Base-by-base conservation (phyloP, 371 early-diverging fungal genomes). In the Parasitella parasitica region DNA sequence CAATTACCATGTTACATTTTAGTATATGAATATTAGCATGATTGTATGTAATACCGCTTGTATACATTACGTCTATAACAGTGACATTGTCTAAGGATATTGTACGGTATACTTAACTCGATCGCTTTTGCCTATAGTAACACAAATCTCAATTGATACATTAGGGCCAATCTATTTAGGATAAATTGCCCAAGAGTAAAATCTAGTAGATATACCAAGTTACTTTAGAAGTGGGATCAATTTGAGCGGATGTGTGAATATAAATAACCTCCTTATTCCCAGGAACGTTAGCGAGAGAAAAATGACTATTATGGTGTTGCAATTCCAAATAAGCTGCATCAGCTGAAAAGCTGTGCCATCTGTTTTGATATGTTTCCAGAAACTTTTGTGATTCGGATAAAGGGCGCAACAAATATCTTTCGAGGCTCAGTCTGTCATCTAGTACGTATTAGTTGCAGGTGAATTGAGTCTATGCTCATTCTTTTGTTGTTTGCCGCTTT, bases 331-430 rank as follows among this genome's bases (percentile, higher is more conserved):
- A 95, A 61, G 90, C 77, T 3, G 92, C 89, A 72, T 97, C 97
- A 43, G 95, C 96, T 32, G 93, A 91, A 48, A 98, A 30, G 96
- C 91, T n/a, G 97, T 95, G 51, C 87, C 89, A 27, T 97, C 94
- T 16, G 97, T 94, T 75, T 96, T 98, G 78, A 98, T 90, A 72
- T 96, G 94, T 67, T 89, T 85, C 97, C 97, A 98, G 63, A 96
- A 95, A 84, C 72, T 92, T 89, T 69, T 83, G 86, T 18, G 83
- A 75, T 59, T 87, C 90, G 12, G 97, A 90, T 63, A 98, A 84
- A 7, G 89, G 85, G 60, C 91, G 88, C 61, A 98, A 75, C 9
- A 97, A 83, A 74, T 98, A 97, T 72, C 91, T 91, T 76, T 98
- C 98, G 46, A 98, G 86, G 18, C 91, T 86, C 51, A 97, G 80